Base-by-base conservation (phyloP, 192 early-diverging fungal genomes). In the Gaertneriomyces sp. region DNA sequence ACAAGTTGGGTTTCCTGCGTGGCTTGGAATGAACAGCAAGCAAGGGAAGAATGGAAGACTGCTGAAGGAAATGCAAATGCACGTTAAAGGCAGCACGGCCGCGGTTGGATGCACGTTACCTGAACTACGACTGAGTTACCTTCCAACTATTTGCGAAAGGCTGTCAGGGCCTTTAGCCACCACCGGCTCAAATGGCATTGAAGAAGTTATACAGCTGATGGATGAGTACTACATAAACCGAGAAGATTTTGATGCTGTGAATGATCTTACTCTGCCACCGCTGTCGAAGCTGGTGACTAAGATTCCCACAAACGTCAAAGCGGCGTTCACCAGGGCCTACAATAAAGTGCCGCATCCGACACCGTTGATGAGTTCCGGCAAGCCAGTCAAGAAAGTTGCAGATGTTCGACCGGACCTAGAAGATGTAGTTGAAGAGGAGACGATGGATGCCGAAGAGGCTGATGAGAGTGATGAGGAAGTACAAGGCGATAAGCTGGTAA, bases 1-100 rank as follows among this genome's bases (percentile, higher is more conserved):
- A 6, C 68, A 63, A 55, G 40, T 57, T 45, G 51, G 17, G 5
- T 78, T 78, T 49, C 46, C 77, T 25, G 20, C 64, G 85, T 97
- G 89, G 86, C 71, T 99, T 16, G 97, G 97, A 11, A 85, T 94
- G 74, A 91, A 91, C 63, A 95, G 93, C 2, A 94, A 87, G 64
- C 74, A 88, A 42, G 46, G 45, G 19, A 96, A 94, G 70, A 79
- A 82, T 56, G 72, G 66, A 19, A 84, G 95, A 10, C 66, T 84
- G 49, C 73, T 98, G 57, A 76, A 82, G 59, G 92, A 97, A 53
- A 71, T 99, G n/a, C 92, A 98, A 73, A 84, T 82, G 56, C 88
- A 92, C 66, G 89, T 93, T 33, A 33, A 33, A 33, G 25, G 25
- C 25, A 33, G 25, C 25, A 33, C 25, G 25, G 25, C 25, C 2